These are phyloP conservation scores for Sphaerosporella brunnea DNA, from an alignment of 495 filamentous ascomycete genomes.

Conservation along the genomic window DNA sequence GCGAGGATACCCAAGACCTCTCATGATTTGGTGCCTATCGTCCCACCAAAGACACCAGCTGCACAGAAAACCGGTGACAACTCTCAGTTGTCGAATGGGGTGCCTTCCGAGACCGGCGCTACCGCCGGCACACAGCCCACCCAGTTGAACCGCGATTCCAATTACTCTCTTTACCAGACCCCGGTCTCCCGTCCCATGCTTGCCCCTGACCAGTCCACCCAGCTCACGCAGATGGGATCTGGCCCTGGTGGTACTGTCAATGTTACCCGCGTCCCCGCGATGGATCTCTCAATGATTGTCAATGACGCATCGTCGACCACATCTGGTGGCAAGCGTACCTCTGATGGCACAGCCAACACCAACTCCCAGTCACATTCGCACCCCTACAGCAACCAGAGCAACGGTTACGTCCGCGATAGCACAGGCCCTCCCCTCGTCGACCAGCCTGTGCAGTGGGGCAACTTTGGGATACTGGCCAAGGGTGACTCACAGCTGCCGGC, in stretches of 20 bases:
- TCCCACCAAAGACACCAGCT: neutral
- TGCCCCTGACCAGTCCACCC: constrained; percentile 5
- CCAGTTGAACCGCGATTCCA: neutral
- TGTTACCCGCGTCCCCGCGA: constrained; percentile 7
- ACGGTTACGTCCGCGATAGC: neutral
- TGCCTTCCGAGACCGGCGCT: neutral
- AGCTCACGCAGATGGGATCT: constrained; percentile 19
- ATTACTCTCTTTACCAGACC: neutral
- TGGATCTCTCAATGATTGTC: constrained; percentile 5
- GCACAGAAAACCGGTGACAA: neutral
- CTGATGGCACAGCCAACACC: constrained; percentile 15
- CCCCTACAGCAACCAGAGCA: constrained; percentile 5
- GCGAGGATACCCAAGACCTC: neutral
- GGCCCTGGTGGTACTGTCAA: constrained; percentile 15
- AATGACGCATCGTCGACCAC: constrained; percentile 22
- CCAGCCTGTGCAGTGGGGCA: neutral
- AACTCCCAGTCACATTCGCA: constrained; percentile 18
- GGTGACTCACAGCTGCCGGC: constrained; percentile 23
- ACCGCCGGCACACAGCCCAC: neutral
- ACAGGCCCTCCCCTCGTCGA: neutral
- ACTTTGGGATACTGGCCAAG: constrained; percentile 9
- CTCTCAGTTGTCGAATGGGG: neutral
- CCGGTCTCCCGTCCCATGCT: neutral
- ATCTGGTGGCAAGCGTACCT: constrained; percentile 18
- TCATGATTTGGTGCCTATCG: no score